Base-by-base conservation (phyloP, 371 early-diverging fungal genomes). In the Lichtheimia corymbifera region DNA sequence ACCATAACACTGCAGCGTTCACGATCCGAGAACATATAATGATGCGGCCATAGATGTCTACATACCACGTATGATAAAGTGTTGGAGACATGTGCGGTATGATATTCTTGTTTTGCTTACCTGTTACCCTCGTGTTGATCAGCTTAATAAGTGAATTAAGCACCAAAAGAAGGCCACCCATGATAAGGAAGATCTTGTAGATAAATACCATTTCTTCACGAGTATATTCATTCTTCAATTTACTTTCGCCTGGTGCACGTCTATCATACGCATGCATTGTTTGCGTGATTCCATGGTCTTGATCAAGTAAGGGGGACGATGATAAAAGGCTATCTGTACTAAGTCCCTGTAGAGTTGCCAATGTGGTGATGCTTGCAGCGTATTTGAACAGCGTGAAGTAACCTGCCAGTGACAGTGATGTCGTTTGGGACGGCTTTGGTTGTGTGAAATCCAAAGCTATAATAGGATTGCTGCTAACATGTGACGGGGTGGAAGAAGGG, bases 101-200 rank as follows among this genome's bases (percentile, higher is more conserved):
- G 11, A 2, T 9, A 9, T 0, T 35, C 11, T 4, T 28, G 4
- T 35, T 35, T 11, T 11, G 18, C 49, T 42, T 61, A 76, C 80
- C 77, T 27, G 73, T 47, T 17, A 80, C 27, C 51, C 64, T 72
- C 4, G 78, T 80, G 20, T 80, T 77, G 4, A 80, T 59, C 13
- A 76, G 58, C 60, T 80, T 80, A 43, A 80, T 80, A 28, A 80
- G 27, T 1, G 81, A 76, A 43, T 80, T 80, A 41, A 80, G 57
- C 1, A 74, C 61, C n/a, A 80, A 53, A 43, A 80, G 74, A 13
- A 67, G 30, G 14, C 81, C 81, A 50, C 76, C 81, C 60, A 63
- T 71, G 18, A 80, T 80, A 27, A 80, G 60, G 22, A 80, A 77
- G 4, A 71, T 74, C 59, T 80, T 80, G 58, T 80, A 80, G 3